phyloP scores from a whole-genome alignment of 2,329 filamentous ascomycete genomes.

The Colletotrichum caudatum region DNA sequence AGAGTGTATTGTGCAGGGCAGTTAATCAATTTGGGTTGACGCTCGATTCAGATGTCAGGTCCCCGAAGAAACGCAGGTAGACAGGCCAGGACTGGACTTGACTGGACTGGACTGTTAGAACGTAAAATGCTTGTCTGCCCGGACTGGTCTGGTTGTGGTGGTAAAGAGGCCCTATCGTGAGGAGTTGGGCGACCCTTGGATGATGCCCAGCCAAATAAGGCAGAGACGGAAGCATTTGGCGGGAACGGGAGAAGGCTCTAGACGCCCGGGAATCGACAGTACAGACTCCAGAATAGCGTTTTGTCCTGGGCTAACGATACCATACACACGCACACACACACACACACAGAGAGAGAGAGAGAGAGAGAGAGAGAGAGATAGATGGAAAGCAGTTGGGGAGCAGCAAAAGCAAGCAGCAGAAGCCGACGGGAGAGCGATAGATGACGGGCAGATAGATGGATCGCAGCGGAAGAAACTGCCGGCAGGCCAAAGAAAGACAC shows the following conservation, averaged over 20 bases:
- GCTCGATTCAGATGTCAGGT: neutral
- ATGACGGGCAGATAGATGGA: conserved; percentile 22
- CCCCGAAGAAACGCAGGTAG: neutral
- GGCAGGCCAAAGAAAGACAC: conserved; percentile 28
- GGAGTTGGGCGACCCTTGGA: neutral
- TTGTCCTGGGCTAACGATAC: conserved; percentile 18
- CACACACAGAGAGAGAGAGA: too few species aligned
- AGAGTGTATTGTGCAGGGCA: neutral
- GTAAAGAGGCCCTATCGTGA: conserved; percentile 1
- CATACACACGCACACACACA: neutral
- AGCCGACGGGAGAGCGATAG: conserved; percentile 4
- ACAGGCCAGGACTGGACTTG: too few species aligned
- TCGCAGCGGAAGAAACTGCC: neutral
- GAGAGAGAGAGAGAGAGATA: too few species aligned
- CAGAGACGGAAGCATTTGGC: conserved; percentile 1
- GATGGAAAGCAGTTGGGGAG: conserved; percentile 15
- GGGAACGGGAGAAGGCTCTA: conserved; percentile 23
- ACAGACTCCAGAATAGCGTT: neutral
- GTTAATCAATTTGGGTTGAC: conserved; percentile 1
- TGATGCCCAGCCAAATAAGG: conserved; percentile 15
- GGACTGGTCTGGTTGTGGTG: neutral
- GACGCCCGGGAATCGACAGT: conserved; percentile 25
- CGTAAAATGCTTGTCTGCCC: neutral
- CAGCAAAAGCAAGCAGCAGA: conserved; percentile 16
- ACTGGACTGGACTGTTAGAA: neutral